These are phyloP conservation scores for Claviceps lovelessii DNA, from an alignment of 2,329 filamentous ascomycete genomes.

Conservation along the genomic window DNA sequence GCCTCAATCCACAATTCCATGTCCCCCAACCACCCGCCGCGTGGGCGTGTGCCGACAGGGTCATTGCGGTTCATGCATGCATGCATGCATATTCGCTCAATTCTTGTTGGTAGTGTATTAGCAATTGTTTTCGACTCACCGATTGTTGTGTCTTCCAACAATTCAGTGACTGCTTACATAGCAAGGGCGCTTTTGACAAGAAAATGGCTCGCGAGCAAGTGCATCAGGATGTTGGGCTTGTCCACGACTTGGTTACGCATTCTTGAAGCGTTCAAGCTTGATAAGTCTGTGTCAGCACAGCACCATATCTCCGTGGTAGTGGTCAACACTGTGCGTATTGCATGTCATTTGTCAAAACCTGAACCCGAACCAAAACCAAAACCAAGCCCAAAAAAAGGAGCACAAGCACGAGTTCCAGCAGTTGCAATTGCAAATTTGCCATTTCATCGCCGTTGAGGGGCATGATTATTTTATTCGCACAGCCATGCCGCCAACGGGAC, in stretches of 20 bases:
- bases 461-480: background rate
- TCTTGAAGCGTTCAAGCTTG: background rate
- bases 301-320: too few relatives aligned
- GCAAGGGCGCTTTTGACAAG: slow-evolving; percentile 2
- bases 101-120: background rate
- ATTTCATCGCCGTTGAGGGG: background rate
- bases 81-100: slow-evolving; percentile 4
- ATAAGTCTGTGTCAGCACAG: too few relatives aligned
- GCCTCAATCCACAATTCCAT: slow-evolving; percentile 1
- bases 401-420: too few relatives aligned
- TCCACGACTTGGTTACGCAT: background rate
- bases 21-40: slow-evolving; percentile 1
- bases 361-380: too few relatives aligned
- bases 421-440: too few relatives aligned
- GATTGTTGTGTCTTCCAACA: slow-evolving; percentile 1
- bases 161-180: background rate
- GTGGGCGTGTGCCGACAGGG: slow-evolving; percentile 3
- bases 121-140: slow-evolving; percentile 3
- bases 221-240: background rate
- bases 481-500: too few relatives aligned
- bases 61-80: slow-evolving; percentile 6
- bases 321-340: too few relatives aligned
- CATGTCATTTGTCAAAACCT: too few relatives aligned
- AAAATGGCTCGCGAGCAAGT: slow-evolving; percentile 4
- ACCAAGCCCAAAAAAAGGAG: too few relatives aligned